Base-by-base conservation (phyloP, 441 rosid species). In the Gossypium lobatum region DNA sequence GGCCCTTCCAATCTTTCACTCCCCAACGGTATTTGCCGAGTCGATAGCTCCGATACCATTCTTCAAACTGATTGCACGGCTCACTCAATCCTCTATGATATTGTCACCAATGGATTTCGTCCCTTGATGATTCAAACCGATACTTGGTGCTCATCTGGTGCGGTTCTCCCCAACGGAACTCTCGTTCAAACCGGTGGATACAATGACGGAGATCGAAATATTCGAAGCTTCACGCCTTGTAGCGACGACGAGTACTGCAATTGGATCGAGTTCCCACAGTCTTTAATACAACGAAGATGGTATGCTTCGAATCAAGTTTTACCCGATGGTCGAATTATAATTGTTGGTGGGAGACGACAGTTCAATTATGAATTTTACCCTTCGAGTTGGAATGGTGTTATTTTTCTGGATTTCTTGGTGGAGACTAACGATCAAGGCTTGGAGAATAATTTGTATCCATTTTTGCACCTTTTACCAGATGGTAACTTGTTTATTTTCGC, bases 141-240 rank as follows among this genome's bases (percentile, higher is more conserved):
- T 74, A 83, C 91, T 39, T 93, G 97, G 97, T 90, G 98, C 78
- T 93, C 98, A 6, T 93, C 98, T 0, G 98, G 93, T 8, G 75
- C 96, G 0, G 87, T 85, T 64, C 83, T 85, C 52, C 84, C 89
- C 0, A 80, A 90, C 8, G 98, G 97, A 28, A 88, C 90, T n/a
- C 80, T 90, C 0, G 82, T 90, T 76, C 92, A 93, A 74, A 90
- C 92, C 1, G 97, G 97, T 23, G 97, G 97, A 0, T 93, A 54
- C 80, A 86, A 81, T 0, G 96, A 95, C 61, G 97, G 98, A 1
- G 97, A 91, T 10, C 96, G 75, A 0, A 87, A 25, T 3, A 82
- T 81, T 8, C 81, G 98, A 14, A 66, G 60, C 26, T 88, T 91
- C 42, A 69, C 64, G 0, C 93, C 97, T 3, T 90, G 93, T 72